Evolutionary conservation across 257 asterid genomes (phyloP).

Genomic region (Echites panduratus): DNA sequence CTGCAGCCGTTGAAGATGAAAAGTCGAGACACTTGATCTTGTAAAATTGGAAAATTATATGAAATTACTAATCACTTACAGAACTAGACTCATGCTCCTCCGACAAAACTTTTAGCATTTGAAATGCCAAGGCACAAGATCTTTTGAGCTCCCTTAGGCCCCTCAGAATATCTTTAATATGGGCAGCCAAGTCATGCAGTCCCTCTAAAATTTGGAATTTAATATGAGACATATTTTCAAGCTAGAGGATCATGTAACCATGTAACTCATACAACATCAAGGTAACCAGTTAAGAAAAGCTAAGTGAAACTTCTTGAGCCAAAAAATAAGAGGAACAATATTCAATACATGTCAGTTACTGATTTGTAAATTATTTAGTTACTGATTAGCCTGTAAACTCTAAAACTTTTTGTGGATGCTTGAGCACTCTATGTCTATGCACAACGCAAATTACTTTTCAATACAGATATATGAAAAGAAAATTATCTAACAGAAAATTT

Average conservation of each 20-base stretch:
- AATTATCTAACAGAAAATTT: not conserved
- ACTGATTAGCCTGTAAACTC: not conserved
- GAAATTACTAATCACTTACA: conserved; percentile 31
- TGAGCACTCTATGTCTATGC: conserved; percentile 2
- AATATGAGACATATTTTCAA: not conserved
- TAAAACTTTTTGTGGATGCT: not conserved
- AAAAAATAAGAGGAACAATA: not conserved
- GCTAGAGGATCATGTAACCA: not conserved
- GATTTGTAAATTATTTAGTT: not conserved
- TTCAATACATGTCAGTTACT: not conserved
- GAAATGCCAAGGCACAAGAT: conserved; percentile 56
- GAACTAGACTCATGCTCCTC: conserved; percentile 68
- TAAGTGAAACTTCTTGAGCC: not conserved
- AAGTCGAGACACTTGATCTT: not conserved
- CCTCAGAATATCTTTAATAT: conserved; percentile 63
- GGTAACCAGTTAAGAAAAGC: not conserved
- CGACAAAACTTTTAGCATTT: conserved; percentile 60
- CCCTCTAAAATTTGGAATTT: conserved; percentile 45
- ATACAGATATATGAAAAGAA: not conserved
- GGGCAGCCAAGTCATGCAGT: conserved; percentile 44
- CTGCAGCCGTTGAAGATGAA: conserved; percentile 32
- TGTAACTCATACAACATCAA: not conserved
- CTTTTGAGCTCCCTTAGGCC: conserved; percentile 76
- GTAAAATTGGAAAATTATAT: not conserved
- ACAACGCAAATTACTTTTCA: not conserved